These are phyloP conservation scores for Solanum virginianum DNA, from an alignment of 257 asterid genomes.

Conservation along the genomic window DNA sequence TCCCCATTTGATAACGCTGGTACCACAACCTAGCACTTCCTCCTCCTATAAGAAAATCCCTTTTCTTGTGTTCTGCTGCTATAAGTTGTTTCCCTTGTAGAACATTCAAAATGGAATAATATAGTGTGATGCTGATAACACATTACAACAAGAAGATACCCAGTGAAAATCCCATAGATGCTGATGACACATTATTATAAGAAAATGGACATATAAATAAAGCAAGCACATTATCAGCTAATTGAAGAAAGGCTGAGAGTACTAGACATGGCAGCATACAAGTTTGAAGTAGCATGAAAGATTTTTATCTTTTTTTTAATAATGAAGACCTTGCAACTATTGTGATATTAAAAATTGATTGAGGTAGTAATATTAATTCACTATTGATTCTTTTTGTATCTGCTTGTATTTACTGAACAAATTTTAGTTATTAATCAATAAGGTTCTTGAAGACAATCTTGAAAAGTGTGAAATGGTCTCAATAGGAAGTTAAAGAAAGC, in stretches of 20 bases:
- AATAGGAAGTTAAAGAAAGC: background rate
- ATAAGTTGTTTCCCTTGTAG: background rate
- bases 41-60: background rate
- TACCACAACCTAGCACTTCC: background rate
- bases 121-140: background rate
- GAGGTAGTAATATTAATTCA: background rate
- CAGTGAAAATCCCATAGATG: background rate
- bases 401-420: background rate
- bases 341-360: no score
- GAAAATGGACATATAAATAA: background rate
- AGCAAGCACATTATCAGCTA: background rate
- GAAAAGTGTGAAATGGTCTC: background rate
- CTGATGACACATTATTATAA: background rate
- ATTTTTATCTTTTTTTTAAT: no score
- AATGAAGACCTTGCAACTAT: no score
- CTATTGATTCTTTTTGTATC: background rate
- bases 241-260: background rate
- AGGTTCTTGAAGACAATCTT: background rate
- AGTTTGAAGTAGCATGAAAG: no score
- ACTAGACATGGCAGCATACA: background rate
- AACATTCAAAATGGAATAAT: background rate
- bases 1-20: background rate
- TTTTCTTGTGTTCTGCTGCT: background rate
- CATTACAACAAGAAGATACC: background rate
- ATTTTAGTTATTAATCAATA: background rate